A percentile compares a stretch with the other conserved stretches of the same genome.
Conservation (phyloP, 2,329 filamentous ascomycete genomes). For the Phaeoacremonium minimum region DNA sequence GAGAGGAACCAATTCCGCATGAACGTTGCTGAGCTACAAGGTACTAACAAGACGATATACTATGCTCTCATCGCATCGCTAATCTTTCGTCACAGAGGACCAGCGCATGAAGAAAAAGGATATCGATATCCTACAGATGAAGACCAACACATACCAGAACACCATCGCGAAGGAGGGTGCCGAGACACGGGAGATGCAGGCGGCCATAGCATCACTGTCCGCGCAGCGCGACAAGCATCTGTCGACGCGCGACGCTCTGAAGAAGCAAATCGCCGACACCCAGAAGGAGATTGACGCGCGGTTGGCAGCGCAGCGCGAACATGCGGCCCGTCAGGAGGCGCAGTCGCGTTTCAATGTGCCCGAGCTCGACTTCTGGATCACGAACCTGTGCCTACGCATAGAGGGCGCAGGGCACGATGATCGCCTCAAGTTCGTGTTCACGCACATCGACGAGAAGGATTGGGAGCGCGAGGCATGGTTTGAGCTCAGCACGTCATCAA, state of each 20-base stretch:
- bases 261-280: conserved; percentile 60
- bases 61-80: conserved; percentile 3
- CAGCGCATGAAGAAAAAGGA: conserved; percentile 84
- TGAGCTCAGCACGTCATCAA: conserved; percentile 74
- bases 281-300: conserved; percentile 67
- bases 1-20: conserved; percentile 93
- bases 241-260: conserved; percentile 50
- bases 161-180: conserved; percentile 72
- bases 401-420: conserved; percentile 84
- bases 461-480: conserved; percentile 93
- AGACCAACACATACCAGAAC: conserved; percentile 66
- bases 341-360: conserved; percentile 88
- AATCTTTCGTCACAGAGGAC: conserved; percentile 69
- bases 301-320: conserved; percentile 66
- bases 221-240: conserved; percentile 58
- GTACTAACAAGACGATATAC: conserved; percentile 43
- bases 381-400: conserved; percentile 81
- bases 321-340: conserved; percentile 71
- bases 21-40: conserved; percentile 84
- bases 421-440: conserved; percentile 84
- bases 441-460: conserved; percentile 78
- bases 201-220: conserved; percentile 53
- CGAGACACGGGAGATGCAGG: conserved; percentile 72
- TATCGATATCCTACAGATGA: conserved; percentile 76
- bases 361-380: conserved; percentile 94